These are phyloP conservation scores for Dryadomyces quercus-mongolicae DNA, from an alignment of 2,329 filamentous ascomycete genomes.

Conservation along the genomic window DNA sequence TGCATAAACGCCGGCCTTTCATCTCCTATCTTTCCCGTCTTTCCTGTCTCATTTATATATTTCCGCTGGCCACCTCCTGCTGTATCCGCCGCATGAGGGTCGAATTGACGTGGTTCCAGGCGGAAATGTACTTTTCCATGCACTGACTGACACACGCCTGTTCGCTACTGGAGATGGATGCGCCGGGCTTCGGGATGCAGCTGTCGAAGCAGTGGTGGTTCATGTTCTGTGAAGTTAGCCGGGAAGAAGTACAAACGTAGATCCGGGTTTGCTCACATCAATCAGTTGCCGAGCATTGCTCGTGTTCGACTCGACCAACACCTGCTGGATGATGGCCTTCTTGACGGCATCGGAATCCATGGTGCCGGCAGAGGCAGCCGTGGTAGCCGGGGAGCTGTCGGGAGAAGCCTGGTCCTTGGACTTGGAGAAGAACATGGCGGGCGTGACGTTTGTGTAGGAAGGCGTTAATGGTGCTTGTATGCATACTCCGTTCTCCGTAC, in stretches of 20 bases:
- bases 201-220: constrained; percentile 72
- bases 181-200: constrained; percentile 59
- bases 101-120: constrained; percentile 64
- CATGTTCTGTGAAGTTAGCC: constrained; percentile 46
- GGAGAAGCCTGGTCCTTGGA: constrained; percentile 6
- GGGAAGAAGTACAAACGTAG: background rate
- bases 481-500: no score
- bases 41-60: constrained; percentile 2
- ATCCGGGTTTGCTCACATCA: constrained; percentile 36
- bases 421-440: constrained; percentile 11
- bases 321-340: constrained; percentile 51
- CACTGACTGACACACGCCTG: constrained; percentile 60
- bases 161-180: constrained; percentile 54
- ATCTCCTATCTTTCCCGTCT: background rate
- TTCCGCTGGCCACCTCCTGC: constrained; percentile 34
- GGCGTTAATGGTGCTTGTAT: no score
- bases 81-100: constrained; percentile 55
- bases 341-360: constrained; percentile 50
- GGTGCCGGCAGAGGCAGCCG: constrained; percentile 11
- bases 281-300: constrained; percentile 60
- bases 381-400: constrained; percentile 1
- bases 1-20: background rate
- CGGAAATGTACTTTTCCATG: constrained; percentile 75
- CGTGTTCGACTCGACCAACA: constrained; percentile 52
- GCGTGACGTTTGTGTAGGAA: no score